Base-by-base conservation (phyloP, 2,329 filamentous ascomycete genomes). In the Alternaria metachromatica region DNA sequence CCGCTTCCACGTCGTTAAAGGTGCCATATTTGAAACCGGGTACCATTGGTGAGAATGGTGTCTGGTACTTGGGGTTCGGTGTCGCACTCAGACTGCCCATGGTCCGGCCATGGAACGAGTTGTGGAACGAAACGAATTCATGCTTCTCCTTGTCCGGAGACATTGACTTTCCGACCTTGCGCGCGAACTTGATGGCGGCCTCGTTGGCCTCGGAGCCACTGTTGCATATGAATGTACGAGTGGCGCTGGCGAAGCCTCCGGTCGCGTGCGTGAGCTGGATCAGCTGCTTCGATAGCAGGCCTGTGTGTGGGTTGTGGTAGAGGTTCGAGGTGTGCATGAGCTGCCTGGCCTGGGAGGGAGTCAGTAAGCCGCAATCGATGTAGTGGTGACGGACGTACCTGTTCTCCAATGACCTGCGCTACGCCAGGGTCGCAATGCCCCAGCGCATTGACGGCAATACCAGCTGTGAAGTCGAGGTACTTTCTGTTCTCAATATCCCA, bases 131-230 rank as follows among this genome's bases (percentile, higher is more conserved):
- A 55, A 98, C 92, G 51, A 99, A 83, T 75, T 97, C 94, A 72
- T 88, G 81, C 83, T 98, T 97, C 53, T 71, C 68, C 51, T 92
- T 90, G 0, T 88, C 88, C 1, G 91, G 88, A 67, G 94, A 90
- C 26, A 90, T 74, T 10, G 88, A 84, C 80, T 95, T 95, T 72
- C 94, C 94, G 21, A 91, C 90, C 82, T 99, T 99, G 72, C 96
- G 89, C 20, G 95, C 92, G 75, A 99, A 98, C 81, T 99, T 99
- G 80, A 99, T 92, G 37, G 95, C 96, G 1, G 95, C 96, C 83
- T 99, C 96, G 80, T 99, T 99, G 77, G 96, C 96, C 83, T 99
- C 96, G 64, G 92, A 93, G 63, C 96, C 96, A 5, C 94, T 97
- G 83, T 99, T 99, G 84, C 93, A 97, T 69, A 99, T 87, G 78